Evolutionary conservation across 306 rosid genomes (phyloP), one percentile per base, ranked within the genome.

Genomic region (Inga leiocalycina): DNA sequence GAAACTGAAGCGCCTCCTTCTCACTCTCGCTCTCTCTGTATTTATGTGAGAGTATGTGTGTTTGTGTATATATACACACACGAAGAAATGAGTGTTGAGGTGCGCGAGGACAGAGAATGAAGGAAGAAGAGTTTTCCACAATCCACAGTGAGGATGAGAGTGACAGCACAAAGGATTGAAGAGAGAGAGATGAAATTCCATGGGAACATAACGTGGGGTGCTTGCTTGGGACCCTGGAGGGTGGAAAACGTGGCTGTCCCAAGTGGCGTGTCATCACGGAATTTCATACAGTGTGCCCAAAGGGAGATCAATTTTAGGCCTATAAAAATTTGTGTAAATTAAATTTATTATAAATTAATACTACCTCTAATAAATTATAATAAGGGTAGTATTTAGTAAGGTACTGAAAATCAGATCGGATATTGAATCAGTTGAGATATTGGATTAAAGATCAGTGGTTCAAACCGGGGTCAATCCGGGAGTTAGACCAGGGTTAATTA

Each of bases 191-290:
- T 74, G 77, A 68, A 78, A 80, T 84, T 65, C 80, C 46, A 82
- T 77, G 79, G 68, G 24, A 34, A 34, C 34, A 67, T 79, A 24
- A 24, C 16, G 27, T 59, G 34, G 67, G 76, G 39, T 51, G 57
- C 20, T 39, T 22, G 19, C 70, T 32, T 13, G 20, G 71, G 43
- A 32, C 11, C 76, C 70, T 32, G 22, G 10, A 62, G 69, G 20
- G 10, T 67, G 56, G 45, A 72, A 79, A 64, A 77, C 62, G 64
- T 78, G 83, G 45, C 27, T 66, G 65, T 51, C 70, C 82, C 82
- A 88, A 80, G 89, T 91, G 93, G 84, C 89, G 48, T 67, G 1
- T 27, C 19, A 32, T 24, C 10, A 84, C 12, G n/a, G 87, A 15
- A 81, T 17, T 20, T 7, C 64, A 14, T 20, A 10, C 68, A 6